Conservation (phyloP, 495 filamentous ascomycete species). For the Penicillium nucicola region DNA sequence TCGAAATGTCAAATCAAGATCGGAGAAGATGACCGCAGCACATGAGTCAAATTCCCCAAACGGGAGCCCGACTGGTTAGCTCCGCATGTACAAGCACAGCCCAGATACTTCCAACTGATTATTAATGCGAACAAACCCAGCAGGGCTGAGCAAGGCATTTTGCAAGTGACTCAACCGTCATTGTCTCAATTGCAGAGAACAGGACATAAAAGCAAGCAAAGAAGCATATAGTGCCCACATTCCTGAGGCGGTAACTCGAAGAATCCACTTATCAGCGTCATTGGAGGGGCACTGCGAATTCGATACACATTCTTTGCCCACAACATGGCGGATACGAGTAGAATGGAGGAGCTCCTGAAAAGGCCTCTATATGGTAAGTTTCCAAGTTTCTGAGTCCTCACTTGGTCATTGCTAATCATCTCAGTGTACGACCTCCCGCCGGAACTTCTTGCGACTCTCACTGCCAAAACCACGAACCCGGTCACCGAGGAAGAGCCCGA, state of each 20-base stretch:
- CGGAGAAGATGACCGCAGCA: neutral
- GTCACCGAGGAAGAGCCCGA: conserved; percentile 23
- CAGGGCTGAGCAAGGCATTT: neutral
- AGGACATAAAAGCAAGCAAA: neutral
- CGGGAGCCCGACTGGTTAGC: conserved; percentile 4
- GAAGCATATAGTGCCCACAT: conserved; percentile 1
- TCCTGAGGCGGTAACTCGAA: conserved; percentile 23
- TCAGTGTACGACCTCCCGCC: conserved; percentile 82
- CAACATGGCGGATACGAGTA: conserved; percentile 20
- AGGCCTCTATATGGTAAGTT: conserved; percentile 57
- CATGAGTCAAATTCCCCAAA: conserved; percentile 1
- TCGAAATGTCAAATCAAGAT: too few species aligned
- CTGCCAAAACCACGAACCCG: conserved; percentile 47
- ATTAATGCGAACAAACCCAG: neutral
- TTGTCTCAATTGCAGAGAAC: neutral
- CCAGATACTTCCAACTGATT: neutral
- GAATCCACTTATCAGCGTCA: conserved; percentile 15
- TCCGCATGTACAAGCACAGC: neutral
- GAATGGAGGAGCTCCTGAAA: conserved; percentile 53
- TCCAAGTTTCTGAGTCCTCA: neutral
- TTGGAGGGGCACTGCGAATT: conserved; percentile 16
- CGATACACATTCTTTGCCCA: conserved; percentile 6
- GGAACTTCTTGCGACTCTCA: conserved; percentile 69
- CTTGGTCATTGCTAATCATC: conserved; percentile 15
- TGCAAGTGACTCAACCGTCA: neutral